Base-by-base conservation (phyloP, 73 alveolate species). In the Urostyla sp. region DNA sequence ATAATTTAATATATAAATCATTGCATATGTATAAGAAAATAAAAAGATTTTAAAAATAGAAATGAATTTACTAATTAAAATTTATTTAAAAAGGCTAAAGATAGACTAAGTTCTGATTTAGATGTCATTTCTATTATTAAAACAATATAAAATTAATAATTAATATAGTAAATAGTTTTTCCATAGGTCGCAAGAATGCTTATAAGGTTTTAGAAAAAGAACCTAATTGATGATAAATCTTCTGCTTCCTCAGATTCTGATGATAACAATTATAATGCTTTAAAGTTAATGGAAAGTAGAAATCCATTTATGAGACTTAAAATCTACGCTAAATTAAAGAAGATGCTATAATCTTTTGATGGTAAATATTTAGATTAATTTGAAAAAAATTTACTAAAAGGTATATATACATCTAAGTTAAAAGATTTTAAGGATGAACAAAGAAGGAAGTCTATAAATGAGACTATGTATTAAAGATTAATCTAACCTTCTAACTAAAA, bases 201-300 rank as follows among this genome's bases (percentile, higher is more conserved):
- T 27, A 35, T 66, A 16, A 35, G 67, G 20, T 66, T 66, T 66
- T 32, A 66, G 35, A 66, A 45, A 23, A 24, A 66, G 44, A 66
- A 43, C 44, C 15, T 40, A 23, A 18, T 55, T n/a, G 72, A 60
- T 32, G 36, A 55, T 26, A n/a, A 43, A n/a, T 18, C 40, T 11
- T 55, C 72, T 13, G 49, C 10, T 8, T 23, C 72, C 11, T 10
- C 49, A 11, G 72, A 55, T 55, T 55, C 72, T 13, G 72, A 55
- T 55, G 72, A 55, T 26, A 55, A 55, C 20, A 8, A 55, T 27
- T 27, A 11, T 13, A 48, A 55, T 55, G 6, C 72, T 23, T 7
- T 55, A 48, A 18, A 23, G 48, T 23, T 55, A 55, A 55, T 55
- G 20, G 72, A 55, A 23, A 55, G 72, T 27, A 13, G 6, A 8